phyloP scores from a whole-genome alignment of 805 yeast species.

The Myxozyma neglecta region DNA sequence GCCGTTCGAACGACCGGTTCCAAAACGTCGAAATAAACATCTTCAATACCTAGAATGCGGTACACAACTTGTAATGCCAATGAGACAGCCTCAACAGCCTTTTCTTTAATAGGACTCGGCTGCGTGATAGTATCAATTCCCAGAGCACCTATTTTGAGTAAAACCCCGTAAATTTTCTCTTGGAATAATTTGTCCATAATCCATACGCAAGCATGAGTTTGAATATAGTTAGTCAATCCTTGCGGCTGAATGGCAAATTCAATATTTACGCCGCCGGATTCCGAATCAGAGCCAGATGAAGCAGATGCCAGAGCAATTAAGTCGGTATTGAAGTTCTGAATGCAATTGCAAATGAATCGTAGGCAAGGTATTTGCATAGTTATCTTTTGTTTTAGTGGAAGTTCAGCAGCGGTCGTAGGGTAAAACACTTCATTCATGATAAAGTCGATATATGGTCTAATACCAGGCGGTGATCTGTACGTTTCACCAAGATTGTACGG shows the following conservation, averaged over 20 bases:
- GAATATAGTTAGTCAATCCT: constrained; percentile 53
- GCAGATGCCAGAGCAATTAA: constrained; percentile 56
- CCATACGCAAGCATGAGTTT: constrained; percentile 69
- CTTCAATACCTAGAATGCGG: constrained; percentile 54
- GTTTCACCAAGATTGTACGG: constrained; percentile 64
- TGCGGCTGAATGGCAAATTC: constrained; percentile 49
- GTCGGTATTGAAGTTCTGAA: constrained; percentile 53
- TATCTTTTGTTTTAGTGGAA: constrained; percentile 43
- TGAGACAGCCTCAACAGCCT: constrained; percentile 40
- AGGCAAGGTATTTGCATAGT: constrained; percentile 58
- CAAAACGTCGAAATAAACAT: constrained; percentile 56
- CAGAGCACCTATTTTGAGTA: constrained; percentile 57
- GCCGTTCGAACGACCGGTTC: constrained; percentile 42
- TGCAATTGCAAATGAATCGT: constrained; percentile 50
- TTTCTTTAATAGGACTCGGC: constrained; percentile 34
- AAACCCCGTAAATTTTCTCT: constrained; percentile 53
- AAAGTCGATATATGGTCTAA: constrained; percentile 79
- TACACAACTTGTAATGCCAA: constrained; percentile 49
- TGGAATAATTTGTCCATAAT: constrained; percentile 62
- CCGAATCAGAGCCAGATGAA: constrained; percentile 38
- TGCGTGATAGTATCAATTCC: constrained; percentile 59
- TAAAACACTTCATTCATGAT: constrained; percentile 66
- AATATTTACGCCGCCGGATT: constrained; percentile 43
- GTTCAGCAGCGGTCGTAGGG: constrained; percentile 45
- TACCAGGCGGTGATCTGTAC: constrained; percentile 59